phyloP scores from a whole-genome alignment of 495 filamentous ascomycete species.

The Talaromyces nanjingensis region DNA sequence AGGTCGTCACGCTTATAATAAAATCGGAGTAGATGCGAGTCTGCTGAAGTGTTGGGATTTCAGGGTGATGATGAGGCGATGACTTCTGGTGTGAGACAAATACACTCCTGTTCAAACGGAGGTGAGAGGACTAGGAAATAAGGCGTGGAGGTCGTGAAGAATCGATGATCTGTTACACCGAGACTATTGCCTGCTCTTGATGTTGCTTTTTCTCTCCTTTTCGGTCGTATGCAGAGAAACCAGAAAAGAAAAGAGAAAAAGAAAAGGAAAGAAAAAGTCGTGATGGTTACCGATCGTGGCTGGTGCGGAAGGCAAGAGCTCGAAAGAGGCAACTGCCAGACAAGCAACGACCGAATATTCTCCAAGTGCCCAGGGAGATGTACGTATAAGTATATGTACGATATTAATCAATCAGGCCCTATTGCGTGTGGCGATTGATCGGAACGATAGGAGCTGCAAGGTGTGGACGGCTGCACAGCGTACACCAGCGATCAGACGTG shows the following conservation, averaged over 20 bases:
- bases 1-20: neutral
- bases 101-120: neutral
- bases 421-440: neutral
- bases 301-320: neutral
- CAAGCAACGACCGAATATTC: neutral
- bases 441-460: neutral
- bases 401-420: neutral
- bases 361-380: neutral
- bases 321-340: neutral
- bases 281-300: neutral
- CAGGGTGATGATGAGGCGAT: neutral
- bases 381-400: neutral
- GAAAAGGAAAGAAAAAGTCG: neutral
- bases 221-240: slow-evolving; percentile 1
- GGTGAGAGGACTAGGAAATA: neutral
- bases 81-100: neutral
- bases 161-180: neutral
- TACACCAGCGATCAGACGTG: neutral
- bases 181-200: neutral
- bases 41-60: neutral
- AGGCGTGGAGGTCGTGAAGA: neutral
- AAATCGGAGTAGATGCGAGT: neutral
- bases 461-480: neutral
- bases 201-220: neutral
- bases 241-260: neutral